Evolutionary conservation across 2,329 filamentous ascomycete species (phyloP).

Genomic region (Colletotrichum tamarilloi): DNA sequence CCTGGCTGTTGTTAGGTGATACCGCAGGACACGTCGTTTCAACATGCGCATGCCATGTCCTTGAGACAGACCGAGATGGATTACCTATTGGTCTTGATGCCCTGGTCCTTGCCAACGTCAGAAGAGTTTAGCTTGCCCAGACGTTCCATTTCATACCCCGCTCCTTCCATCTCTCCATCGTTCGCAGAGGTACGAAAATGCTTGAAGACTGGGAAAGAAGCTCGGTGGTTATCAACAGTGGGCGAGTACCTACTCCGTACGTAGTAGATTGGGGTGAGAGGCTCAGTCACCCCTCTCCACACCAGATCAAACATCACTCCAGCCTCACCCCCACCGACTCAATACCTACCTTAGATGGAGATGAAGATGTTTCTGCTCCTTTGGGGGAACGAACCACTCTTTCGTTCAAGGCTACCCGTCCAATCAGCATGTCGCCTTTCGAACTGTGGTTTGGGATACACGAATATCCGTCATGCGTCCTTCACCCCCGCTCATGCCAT

Average conservation of each 20-base stretch:
- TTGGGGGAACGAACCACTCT: background rate
- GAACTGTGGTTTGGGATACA: constrained; percentile 3
- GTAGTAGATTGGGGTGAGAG: background rate
- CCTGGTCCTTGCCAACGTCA: background rate
- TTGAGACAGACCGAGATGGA: background rate
- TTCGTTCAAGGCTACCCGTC: background rate
- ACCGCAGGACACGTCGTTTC: constrained; percentile 23
- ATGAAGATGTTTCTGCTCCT: constrained; percentile 4
- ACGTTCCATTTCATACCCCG: background rate
- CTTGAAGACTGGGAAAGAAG: background rate
- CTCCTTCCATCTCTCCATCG: background rate
- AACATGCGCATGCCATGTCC: constrained; percentile 8
- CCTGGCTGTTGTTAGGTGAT: constrained; percentile 7
- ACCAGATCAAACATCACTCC: background rate
- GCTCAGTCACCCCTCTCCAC: background rate
- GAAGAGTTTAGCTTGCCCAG: background rate
- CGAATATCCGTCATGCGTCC: background rate
- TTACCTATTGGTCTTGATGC: background rate
- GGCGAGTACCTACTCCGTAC: background rate
- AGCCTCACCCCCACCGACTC: background rate
- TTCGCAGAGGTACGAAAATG: background rate
- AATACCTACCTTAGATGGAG: background rate
- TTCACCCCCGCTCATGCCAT: background rate
- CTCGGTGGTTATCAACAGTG: background rate
- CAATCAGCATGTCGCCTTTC: background rate